Conservation (phyloP, 139 green algal species). For the Nannochloris sp. region DNA sequence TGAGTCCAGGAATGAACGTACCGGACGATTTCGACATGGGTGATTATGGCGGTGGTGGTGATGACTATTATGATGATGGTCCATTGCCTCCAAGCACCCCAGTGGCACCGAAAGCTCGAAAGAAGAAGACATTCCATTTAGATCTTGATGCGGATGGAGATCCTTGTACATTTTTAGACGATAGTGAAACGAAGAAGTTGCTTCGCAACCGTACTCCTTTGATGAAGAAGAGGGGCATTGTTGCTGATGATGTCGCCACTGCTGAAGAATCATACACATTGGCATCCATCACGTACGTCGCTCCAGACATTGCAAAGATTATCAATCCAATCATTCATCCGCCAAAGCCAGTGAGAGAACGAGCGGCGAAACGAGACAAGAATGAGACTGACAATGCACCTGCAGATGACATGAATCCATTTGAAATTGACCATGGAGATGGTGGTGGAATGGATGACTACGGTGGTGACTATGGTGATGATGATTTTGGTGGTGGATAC, state of each 20-base stretch:
- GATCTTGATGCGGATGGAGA: slow-evolving; percentile 11
- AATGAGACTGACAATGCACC: neutral
- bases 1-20: neutral
- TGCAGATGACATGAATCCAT: neutral
- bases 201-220: slow-evolving; percentile 34
- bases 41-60: neutral
- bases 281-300: no score
- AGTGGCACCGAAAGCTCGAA: neutral
- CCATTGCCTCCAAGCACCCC: neutral
- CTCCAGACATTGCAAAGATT: no score
- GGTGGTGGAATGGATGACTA: neutral
- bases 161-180: slow-evolving; percentile 18
- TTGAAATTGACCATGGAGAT: neutral
- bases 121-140: slow-evolving; percentile 4
- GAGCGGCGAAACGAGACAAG: no score
- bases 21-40: neutral
- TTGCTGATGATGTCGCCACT: neutral
- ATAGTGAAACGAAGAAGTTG: slow-evolving; percentile 37
- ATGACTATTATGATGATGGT: neutral
- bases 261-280: no score
- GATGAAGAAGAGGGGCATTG: slow-evolving; percentile 18
- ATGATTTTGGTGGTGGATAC: neutral
- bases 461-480: neutral
- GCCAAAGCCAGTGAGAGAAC: no score
- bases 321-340: no score